phyloP scores from a whole-genome alignment of 2,329 filamentous ascomycete genomes.

The Fusarium sp. region DNA sequence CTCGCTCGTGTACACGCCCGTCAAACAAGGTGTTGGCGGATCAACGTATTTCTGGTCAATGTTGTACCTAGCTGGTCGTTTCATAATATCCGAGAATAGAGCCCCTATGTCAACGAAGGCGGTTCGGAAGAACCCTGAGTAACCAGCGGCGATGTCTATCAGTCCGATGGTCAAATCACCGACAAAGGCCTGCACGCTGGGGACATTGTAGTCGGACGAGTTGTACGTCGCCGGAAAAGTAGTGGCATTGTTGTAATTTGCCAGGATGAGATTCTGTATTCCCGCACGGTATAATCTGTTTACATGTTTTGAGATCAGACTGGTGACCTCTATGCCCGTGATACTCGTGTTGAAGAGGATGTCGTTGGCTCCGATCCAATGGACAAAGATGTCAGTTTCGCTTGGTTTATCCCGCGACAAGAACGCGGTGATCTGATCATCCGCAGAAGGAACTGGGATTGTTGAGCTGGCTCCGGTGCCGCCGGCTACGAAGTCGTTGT shows the following conservation, averaged over 20 bases:
- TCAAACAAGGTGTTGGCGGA: slow-evolving; percentile 27
- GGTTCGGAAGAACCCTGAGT: slow-evolving; percentile 7
- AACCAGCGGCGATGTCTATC: slow-evolving; percentile 9
- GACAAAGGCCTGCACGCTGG: slow-evolving; percentile 5
- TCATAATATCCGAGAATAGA: slow-evolving; percentile 4
- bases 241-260: slow-evolving; percentile 21
- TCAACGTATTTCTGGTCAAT: slow-evolving; percentile 20
- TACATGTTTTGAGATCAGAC: slow-evolving; percentile 14
- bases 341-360: slow-evolving; percentile 32
- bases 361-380: slow-evolving; percentile 33
- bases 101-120: slow-evolving; percentile 5
- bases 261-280: slow-evolving; percentile 18
- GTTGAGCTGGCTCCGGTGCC: slow-evolving; percentile 21
- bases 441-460: slow-evolving; percentile 22
- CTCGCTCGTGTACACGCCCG: slow-evolving; percentile 21
- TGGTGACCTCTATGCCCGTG: slow-evolving; percentile 16
- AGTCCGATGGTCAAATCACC: slow-evolving; percentile 3
- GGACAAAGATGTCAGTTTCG: slow-evolving; percentile 16
- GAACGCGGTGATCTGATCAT: slow-evolving; percentile 21
- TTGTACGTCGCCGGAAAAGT: slow-evolving; percentile 23
- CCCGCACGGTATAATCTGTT: slow-evolving; percentile 21
- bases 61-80: background rate
- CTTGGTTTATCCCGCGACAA: slow-evolving; percentile 11
- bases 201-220: slow-evolving; percentile 13
- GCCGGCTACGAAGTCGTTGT: slow-evolving; percentile 27